phyloP scores from a whole-genome alignment of 371 early-diverging fungal genomes.

The Lichtheimia corymbifera region DNA sequence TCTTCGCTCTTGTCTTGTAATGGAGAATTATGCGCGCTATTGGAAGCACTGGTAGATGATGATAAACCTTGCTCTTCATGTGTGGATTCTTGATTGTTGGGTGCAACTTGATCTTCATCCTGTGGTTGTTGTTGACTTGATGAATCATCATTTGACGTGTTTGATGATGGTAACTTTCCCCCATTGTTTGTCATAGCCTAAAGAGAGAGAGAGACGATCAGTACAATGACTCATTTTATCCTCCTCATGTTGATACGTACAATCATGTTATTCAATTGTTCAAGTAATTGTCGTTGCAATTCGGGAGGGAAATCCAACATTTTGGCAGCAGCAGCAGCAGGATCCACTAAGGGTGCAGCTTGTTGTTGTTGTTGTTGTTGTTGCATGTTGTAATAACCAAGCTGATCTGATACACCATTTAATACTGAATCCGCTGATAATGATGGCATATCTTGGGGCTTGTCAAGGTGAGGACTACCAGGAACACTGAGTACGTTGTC shows the following conservation, averaged over 20 bases:
- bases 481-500: slow-evolving; percentile 41
- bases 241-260: slow-evolving; percentile 14
- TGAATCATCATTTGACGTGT: too few relatives aligned
- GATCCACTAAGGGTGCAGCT: slow-evolving; percentile 31
- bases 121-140: too few relatives aligned
- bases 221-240: too few relatives aligned
- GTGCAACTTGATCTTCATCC: too few relatives aligned
- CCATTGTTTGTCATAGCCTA: slow-evolving; percentile 22
- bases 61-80: too few relatives aligned
- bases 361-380: slow-evolving; percentile 11
- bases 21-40: slow-evolving; percentile 32
- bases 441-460: neutral
- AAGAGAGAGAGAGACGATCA: too few relatives aligned
- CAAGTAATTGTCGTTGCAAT: slow-evolving; percentile 44
- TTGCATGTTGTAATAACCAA: slow-evolving; percentile 22
- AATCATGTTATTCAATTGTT: slow-evolving; percentile 50
- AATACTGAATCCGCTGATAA: too few relatives aligned
- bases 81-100: too few relatives aligned
- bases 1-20: neutral
- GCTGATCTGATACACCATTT: neutral
- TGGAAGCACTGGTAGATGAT: slow-evolving; percentile 12
- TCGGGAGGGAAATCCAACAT: slow-evolving; percentile 44
- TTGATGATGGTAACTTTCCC: slow-evolving; percentile 19
- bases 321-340: slow-evolving; percentile 42
- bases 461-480: neutral